A percentile compares a stretch with the other conserved stretches of the same genome.
Conservation (phyloP, 176 grass and related monocot species). For the Avena sativa region DNA sequence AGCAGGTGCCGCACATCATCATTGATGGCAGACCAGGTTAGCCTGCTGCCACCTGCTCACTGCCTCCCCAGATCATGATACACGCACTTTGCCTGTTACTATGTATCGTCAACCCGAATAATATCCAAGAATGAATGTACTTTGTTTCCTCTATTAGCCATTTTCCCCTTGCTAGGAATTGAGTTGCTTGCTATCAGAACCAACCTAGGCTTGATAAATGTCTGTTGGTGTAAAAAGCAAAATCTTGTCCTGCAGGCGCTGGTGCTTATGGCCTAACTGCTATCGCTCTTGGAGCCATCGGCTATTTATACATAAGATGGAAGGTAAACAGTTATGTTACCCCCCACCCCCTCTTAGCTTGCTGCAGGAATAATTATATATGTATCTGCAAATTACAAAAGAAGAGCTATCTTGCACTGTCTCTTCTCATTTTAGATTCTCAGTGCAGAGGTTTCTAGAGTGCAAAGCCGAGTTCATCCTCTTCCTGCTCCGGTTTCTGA, state of each 20-base stretch:
- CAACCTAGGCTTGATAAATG: neutral
- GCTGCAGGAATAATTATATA: neutral
- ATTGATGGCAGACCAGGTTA: constrained; percentile 61
- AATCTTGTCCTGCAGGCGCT: constrained; percentile 42
- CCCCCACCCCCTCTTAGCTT: neutral
- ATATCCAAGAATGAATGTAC: neutral
- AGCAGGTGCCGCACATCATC: constrained; percentile 53
- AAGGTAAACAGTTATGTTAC: constrained; percentile 54
- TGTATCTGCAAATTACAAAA: neutral
- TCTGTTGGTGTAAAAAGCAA: neutral
- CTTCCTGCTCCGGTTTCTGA: constrained; percentile 24
- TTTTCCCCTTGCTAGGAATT: constrained; percentile 7
- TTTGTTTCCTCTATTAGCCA: neutral
- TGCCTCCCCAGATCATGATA: too few relatives aligned
- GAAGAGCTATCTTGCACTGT: neutral
- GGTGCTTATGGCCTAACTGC: constrained; percentile 61
- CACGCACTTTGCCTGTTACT: too few relatives aligned
- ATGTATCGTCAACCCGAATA: neutral
- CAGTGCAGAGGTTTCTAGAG: neutral
- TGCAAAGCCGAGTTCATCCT: neutral
- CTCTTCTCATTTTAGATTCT: constrained; percentile 11
- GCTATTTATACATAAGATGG: constrained; percentile 90
- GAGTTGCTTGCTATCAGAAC: neutral
- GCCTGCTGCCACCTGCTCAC: too few relatives aligned
- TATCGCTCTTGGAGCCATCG: constrained; percentile 77